Conservation (phyloP, 129 eudicot genomes). For the Sambucus nigra region DNA sequence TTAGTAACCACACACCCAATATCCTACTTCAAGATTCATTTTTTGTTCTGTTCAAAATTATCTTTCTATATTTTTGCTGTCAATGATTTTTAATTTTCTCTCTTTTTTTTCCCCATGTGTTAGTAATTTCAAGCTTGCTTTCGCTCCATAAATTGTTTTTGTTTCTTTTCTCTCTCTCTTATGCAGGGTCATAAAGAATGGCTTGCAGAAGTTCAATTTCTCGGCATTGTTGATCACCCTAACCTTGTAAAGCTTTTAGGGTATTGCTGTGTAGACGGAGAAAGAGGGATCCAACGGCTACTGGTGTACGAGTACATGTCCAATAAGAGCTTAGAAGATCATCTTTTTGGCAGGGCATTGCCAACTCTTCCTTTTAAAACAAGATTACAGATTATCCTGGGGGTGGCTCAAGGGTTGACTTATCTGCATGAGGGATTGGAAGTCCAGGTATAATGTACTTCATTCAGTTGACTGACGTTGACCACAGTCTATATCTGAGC, state of each 20-base stretch:
- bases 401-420: slow-evolving; percentile 55
- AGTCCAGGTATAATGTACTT: slow-evolving; percentile 26
- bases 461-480: not conserved
- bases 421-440: slow-evolving; percentile 47
- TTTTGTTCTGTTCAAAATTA: not conserved
- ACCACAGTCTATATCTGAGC: no score
- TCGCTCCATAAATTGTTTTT: not conserved
- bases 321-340: slow-evolving; percentile 52
- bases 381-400: slow-evolving; percentile 44
- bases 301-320: slow-evolving; percentile 55
- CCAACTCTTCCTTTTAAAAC: slow-evolving; percentile 35
- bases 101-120: not conserved
- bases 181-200: slow-evolving; percentile 58
- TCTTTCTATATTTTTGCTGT: not conserved
- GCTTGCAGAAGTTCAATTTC: slow-evolving; percentile 59
- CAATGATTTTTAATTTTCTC: not conserved
- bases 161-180: not conserved
- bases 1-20: no score
- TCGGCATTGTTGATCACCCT: slow-evolving; percentile 47
- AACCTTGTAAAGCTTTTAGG: slow-evolving; percentile 59
- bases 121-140: slow-evolving; percentile 1
- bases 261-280: slow-evolving; percentile 51
- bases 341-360: slow-evolving; percentile 29
- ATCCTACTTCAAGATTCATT: no score
- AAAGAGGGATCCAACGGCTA: slow-evolving; percentile 49